These are phyloP conservation scores for Xylaria polymorpha DNA, from an alignment of 2,329 filamentous ascomycete genomes.

Conservation along the genomic window DNA sequence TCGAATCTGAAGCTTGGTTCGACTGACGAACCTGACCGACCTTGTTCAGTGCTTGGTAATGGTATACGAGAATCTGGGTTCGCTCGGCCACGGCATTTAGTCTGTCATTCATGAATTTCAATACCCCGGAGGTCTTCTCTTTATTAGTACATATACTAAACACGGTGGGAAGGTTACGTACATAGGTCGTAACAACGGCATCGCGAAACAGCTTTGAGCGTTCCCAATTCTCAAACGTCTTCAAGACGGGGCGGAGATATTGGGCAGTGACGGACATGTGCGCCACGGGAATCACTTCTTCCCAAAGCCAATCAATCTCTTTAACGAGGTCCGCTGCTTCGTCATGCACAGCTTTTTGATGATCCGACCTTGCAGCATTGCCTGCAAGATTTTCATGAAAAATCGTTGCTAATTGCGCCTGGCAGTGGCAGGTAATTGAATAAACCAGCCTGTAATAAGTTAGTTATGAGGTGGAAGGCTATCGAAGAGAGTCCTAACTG, in stretches of 20 bases:
- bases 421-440: constrained; percentile 36
- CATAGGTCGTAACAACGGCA: constrained; percentile 35
- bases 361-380: constrained; percentile 16
- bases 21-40: constrained; percentile 17
- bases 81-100: constrained; percentile 31
- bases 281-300: constrained; percentile 51
- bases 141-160: constrained; percentile 19
- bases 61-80: constrained; percentile 33
- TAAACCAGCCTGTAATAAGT: constrained; percentile 33
- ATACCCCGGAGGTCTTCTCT: constrained; percentile 28
- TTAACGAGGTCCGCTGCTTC: constrained; percentile 40
- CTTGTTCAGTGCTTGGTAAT: constrained; percentile 33
- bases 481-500: constrained; percentile 41
- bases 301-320: constrained; percentile 51
- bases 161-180: constrained; percentile 18
- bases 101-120: constrained; percentile 38
- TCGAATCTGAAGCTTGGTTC: not conserved
- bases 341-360: constrained; percentile 16
- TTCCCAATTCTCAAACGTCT: constrained; percentile 27
- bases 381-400: constrained; percentile 27
- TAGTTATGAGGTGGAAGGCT: not conserved
- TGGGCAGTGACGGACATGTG: constrained; percentile 52
- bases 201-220: constrained; percentile 22
- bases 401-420: constrained; percentile 27
- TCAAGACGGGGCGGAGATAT: constrained; percentile 45